A percentile compares a stretch with the other conserved stretches of the same genome.
Conservation (phyloP, 2,329 filamentous ascomycete genomes). For the Paracoccidioides lutzii region DNA sequence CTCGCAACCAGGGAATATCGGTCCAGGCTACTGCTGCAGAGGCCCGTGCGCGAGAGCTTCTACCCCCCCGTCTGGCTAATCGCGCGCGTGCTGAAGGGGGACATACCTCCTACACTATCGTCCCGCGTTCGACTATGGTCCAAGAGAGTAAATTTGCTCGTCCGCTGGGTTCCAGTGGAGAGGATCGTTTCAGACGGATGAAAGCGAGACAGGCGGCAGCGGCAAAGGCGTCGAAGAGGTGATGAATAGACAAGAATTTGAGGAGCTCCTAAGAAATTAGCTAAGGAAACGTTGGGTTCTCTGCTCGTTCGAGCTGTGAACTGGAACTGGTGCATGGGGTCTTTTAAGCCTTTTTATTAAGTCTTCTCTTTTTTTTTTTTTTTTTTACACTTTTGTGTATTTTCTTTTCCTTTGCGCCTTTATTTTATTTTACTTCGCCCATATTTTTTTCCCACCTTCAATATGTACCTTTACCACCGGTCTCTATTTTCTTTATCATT, state of each 20-base stretch:
- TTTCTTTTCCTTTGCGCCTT: background rate
- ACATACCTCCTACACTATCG: conserved; percentile 50
- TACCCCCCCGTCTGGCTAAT: conserved; percentile 41
- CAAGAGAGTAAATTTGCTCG: conserved; percentile 34
- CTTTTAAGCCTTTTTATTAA: background rate
- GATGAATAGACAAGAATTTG: background rate
- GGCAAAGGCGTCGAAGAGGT: conserved; percentile 28
- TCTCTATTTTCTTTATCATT: background rate
- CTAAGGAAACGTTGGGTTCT: no score
- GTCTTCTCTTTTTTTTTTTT: background rate
- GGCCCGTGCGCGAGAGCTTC: conserved; percentile 40
- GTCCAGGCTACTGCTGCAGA: conserved; percentile 34
- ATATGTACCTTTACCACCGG: background rate
- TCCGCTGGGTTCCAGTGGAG: conserved; percentile 34
- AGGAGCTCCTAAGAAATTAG: no score
- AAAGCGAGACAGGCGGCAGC: conserved; percentile 35
- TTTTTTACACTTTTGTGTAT: background rate
- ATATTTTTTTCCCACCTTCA: background rate
- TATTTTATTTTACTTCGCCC: no score
- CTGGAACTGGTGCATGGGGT: background rate
- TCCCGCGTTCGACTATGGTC: conserved; percentile 44
- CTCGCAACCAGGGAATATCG: conserved; percentile 20
- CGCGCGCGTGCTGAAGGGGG: conserved; percentile 47
- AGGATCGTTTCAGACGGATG: conserved; percentile 38
- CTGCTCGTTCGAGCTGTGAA: background rate